phyloP scores from a whole-genome alignment of 805 yeast genomes.

The Pichia pseudocactophila region DNA sequence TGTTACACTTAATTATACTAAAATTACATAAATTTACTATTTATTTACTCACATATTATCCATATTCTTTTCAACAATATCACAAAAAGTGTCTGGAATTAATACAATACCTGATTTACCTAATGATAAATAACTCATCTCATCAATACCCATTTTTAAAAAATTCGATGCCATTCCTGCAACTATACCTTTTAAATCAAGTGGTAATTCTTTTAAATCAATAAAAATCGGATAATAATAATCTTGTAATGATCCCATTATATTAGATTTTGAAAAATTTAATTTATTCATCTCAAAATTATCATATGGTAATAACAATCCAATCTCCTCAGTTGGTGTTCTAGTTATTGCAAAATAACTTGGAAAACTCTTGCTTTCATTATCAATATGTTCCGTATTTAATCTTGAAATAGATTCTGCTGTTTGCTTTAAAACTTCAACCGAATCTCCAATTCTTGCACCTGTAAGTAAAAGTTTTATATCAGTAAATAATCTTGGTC shows the following conservation, averaged over 20 bases:
- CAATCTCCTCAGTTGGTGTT: slow-evolving; percentile 42
- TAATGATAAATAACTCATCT: slow-evolving; percentile 52
- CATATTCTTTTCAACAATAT: slow-evolving; percentile 13
- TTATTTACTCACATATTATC: neutral
- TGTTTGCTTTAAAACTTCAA: slow-evolving; percentile 33
- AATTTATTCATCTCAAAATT: slow-evolving; percentile 27
- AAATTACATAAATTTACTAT: neutral
- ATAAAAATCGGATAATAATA: slow-evolving; percentile 47
- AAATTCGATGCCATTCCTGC: slow-evolving; percentile 52
- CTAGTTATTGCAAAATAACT: slow-evolving; percentile 44
- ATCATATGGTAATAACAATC: slow-evolving; percentile 38
- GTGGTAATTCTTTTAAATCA: slow-evolving; percentile 44
- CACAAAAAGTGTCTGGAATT: slow-evolving; percentile 39
- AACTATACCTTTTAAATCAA: slow-evolving; percentile 57
- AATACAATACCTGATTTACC: slow-evolving; percentile 52
- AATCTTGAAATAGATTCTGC: slow-evolving; percentile 28
- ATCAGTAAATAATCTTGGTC: slow-evolving; percentile 35
- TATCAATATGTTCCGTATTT: slow-evolving; percentile 11
- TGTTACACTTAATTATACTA: neutral
- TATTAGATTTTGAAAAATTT: slow-evolving; percentile 32
- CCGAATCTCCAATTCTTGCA: slow-evolving; percentile 42
- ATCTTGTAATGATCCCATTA: slow-evolving; percentile 52
- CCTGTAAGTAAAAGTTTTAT: slow-evolving; percentile 46
- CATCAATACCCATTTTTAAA: slow-evolving; percentile 28
- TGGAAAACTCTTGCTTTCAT: slow-evolving; percentile 20